These are phyloP conservation scores for Sphenostylis stenocarpa DNA, from an alignment of 306 rosid species.

Conservation along the genomic window DNA sequence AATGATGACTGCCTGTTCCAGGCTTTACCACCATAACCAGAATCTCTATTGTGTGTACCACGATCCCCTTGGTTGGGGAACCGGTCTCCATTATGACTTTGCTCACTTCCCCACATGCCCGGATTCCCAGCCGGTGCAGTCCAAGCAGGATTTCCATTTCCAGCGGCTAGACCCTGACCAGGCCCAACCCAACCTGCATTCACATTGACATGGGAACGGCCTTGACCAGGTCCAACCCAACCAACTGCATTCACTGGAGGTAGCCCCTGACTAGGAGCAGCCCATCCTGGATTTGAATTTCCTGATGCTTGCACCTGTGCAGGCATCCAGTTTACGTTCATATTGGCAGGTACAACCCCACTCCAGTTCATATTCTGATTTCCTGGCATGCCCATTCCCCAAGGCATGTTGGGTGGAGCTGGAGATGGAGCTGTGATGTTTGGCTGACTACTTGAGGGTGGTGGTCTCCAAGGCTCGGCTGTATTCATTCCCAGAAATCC, in stretches of 20 bases:
- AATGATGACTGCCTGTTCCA: slow-evolving; percentile 81
- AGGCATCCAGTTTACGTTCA: slow-evolving; percentile 66
- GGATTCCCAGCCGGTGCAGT: slow-evolving; percentile 44
- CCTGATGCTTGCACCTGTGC: slow-evolving; percentile 56
- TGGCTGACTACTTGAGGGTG: slow-evolving; percentile 56
- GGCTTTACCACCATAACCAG: slow-evolving; percentile 66
- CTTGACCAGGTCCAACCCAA: slow-evolving; percentile 68
- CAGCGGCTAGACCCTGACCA: slow-evolving; percentile 54
- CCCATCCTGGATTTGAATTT: slow-evolving; percentile 75
- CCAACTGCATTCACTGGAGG: slow-evolving; percentile 49
- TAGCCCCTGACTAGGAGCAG: slow-evolving; percentile 59
- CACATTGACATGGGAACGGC: slow-evolving; percentile 47
- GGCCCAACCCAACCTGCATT: slow-evolving; percentile 65
- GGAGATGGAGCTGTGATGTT: slow-evolving; percentile 51
- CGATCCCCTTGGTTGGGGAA: slow-evolving; percentile 59
- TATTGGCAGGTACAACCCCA: slow-evolving; percentile 61
- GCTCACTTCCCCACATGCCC: slow-evolving; percentile 58
- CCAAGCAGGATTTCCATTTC: slow-evolving; percentile 71
- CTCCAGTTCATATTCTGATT: slow-evolving; percentile 67
- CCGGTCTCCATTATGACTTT: slow-evolving; percentile 64
- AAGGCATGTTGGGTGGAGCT: slow-evolving; percentile 51
- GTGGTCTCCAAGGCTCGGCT: slow-evolving; percentile 76
- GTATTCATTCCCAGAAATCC: slow-evolving; percentile 50
- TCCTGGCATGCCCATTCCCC: slow-evolving; percentile 69
- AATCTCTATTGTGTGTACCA: slow-evolving; percentile 61